Evolutionary conservation across 2,329 filamentous ascomycete species (phyloP).

Genomic region (Diplocarpon rosae): DNA sequence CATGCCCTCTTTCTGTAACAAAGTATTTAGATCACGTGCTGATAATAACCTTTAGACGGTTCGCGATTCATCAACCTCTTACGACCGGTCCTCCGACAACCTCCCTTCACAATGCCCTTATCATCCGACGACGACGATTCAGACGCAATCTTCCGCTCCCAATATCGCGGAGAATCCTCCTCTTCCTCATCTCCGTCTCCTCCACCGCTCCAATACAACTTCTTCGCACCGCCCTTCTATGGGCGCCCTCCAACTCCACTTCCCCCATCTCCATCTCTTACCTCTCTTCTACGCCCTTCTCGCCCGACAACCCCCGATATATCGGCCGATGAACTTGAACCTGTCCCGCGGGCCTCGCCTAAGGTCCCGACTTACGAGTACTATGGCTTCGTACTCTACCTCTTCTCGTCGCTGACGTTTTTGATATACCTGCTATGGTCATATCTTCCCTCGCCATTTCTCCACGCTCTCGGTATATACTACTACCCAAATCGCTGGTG

Average conservation of each 20-base stretch:
- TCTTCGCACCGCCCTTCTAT: constrained; percentile 82
- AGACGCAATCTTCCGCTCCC: constrained; percentile 22
- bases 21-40: too few species aligned
- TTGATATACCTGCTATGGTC: constrained; percentile 60
- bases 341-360: constrained; percentile 72
- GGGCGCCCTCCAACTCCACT: constrained; percentile 91
- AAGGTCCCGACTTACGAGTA: constrained; percentile 99
- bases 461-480: constrained; percentile 86
- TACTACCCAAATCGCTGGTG: constrained; percentile 99
- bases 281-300: constrained; percentile 79
- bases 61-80: too few species aligned
- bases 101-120: constrained; percentile 10
- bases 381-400: constrained; percentile 95
- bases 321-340: constrained; percentile 73
- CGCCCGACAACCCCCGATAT: constrained; percentile 89
- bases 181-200: constrained; percentile 22
- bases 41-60: too few species aligned
- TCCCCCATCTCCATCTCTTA: constrained; percentile 84
- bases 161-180: constrained; percentile 21
- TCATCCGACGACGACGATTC: constrained; percentile 21
- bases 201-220: constrained; percentile 32
- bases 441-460: constrained; percentile 81
- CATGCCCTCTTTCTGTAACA: too few species aligned
- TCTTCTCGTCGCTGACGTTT: constrained; percentile 77
- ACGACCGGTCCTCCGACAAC: too few species aligned